Evolutionary conservation across 768 basidiomycete species (phyloP).

Genomic region (Chalciporus chontae): DNA sequence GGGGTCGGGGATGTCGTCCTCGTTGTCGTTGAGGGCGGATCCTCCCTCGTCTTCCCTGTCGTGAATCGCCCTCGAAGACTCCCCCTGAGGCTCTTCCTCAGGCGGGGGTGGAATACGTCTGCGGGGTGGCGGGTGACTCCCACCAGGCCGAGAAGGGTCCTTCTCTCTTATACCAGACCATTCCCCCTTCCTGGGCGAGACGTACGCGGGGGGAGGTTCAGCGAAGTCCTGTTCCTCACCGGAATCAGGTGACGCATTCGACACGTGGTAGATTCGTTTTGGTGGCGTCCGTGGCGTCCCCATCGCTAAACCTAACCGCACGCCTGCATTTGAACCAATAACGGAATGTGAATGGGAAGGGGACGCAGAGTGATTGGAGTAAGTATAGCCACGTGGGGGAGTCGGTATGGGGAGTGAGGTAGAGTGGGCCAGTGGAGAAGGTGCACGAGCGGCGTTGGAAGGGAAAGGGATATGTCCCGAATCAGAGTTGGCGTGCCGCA

Average conservation of each 20-base stretch:
- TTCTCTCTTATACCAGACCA: not conserved
- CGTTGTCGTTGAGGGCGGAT: not conserved
- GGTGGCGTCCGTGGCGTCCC: slow-evolving; percentile 12
- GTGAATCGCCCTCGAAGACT: slow-evolving; percentile 7
- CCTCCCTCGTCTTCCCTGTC: slow-evolving; percentile 1
- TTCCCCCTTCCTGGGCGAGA: slow-evolving; percentile 17
- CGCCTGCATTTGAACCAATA: not conserved
- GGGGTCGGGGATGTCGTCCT: not conserved
- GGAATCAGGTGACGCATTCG: slow-evolving; percentile 35
- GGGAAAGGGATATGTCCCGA: slow-evolving; percentile 6
- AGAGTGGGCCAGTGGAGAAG: slow-evolving; percentile 27
- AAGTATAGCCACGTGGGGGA: slow-evolving; percentile 5
- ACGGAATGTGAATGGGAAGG: slow-evolving; percentile 9
- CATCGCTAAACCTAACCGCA: slow-evolving; percentile 5
- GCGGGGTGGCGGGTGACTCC: slow-evolving; percentile 9
- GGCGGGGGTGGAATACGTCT: slow-evolving; percentile 20
- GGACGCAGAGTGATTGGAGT: slow-evolving; percentile 9
- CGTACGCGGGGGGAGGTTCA: slow-evolving; percentile 50
- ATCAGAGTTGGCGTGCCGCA: slow-evolving; percentile 22
- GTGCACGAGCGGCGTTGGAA: slow-evolving; percentile 7
- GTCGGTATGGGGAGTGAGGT: slow-evolving; percentile 18
- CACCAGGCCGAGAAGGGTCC: not conserved
- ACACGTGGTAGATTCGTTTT: slow-evolving; percentile 39
- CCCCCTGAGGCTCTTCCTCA: not conserved
- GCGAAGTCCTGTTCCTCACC: slow-evolving; percentile 15